Conservation (phyloP, 2,329 filamentous ascomycete genomes). For the Xylaria polymorpha region DNA sequence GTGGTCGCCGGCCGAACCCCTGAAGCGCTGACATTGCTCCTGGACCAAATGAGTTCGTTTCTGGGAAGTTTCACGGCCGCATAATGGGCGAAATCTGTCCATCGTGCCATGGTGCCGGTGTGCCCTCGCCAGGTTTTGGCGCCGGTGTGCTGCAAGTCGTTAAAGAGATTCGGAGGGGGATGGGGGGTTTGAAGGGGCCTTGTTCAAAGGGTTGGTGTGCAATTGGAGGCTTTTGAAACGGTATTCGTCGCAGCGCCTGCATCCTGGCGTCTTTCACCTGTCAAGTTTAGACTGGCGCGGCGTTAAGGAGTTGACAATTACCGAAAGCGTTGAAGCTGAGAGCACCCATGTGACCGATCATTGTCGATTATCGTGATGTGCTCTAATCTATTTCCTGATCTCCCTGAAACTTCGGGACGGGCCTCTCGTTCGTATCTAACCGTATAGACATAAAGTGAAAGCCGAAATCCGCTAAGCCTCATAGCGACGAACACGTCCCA, state of each 20-base stretch:
- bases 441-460: background rate
- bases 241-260: conserved; percentile 37
- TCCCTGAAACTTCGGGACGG: conserved; percentile 10
- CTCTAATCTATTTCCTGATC: background rate
- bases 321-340: conserved; percentile 26
- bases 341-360: conserved; percentile 39
- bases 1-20: conserved; percentile 1
- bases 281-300: conserved; percentile 36
- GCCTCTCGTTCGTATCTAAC: conserved; percentile 7
- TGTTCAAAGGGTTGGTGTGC: conserved; percentile 20
- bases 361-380: background rate
- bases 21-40: conserved; percentile 32
- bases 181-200: conserved; percentile 14
- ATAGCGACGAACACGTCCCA: conserved; percentile 4
- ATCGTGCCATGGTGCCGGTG: conserved; percentile 21
- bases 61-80: conserved; percentile 43
- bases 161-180: conserved; percentile 9
- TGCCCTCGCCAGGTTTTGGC: conserved; percentile 18
- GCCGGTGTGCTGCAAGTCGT: conserved; percentile 8
- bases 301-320: conserved; percentile 22
- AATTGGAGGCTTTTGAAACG: conserved; percentile 40
- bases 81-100: conserved; percentile 30
- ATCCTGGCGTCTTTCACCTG: conserved; percentile 24
- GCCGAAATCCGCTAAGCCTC: conserved; percentile 22
- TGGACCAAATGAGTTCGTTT: conserved; percentile 43